A percentile compares a stretch with the other conserved stretches of the same genome.
These are phyloP conservation scores for Penicillium italicum DNA, from an alignment of 2,329 filamentous ascomycete species.

Conservation along the genomic window DNA sequence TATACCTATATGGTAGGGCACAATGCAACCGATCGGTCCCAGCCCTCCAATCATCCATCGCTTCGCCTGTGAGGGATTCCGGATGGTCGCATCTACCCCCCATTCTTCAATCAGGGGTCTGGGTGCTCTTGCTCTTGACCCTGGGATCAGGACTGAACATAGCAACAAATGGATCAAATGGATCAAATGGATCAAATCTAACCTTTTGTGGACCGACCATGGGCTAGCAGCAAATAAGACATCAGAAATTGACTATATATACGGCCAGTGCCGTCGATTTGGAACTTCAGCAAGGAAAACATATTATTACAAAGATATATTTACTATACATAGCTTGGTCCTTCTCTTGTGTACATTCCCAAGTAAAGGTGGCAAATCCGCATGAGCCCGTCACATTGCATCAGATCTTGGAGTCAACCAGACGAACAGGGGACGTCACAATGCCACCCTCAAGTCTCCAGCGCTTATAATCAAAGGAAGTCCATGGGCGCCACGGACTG, in stretches of 20 bases:
- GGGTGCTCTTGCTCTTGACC: not conserved
- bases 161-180: too few species aligned
- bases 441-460: constrained; percentile 35
- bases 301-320: not conserved
- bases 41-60: not conserved
- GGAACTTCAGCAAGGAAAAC: not conserved
- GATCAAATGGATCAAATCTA: not conserved
- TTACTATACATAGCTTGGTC: not conserved
- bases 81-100: not conserved
- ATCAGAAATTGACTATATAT: not conserved
- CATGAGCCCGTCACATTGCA: not conserved
- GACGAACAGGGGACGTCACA: constrained; percentile 25
- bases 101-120: not conserved
- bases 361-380: not conserved
- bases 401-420: constrained; percentile 12
- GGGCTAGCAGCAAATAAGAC: not conserved
- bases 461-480: constrained; percentile 16
- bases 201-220: not conserved
- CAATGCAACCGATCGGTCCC: not conserved
- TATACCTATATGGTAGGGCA: not conserved
- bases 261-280: not conserved
- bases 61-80: not conserved
- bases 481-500: constrained; percentile 17
- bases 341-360: not conserved
- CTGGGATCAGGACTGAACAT: not conserved